These are phyloP conservation scores for Fusarium abutilonis DNA, from an alignment of 2,329 filamentous ascomycete genomes.

Conservation along the genomic window DNA sequence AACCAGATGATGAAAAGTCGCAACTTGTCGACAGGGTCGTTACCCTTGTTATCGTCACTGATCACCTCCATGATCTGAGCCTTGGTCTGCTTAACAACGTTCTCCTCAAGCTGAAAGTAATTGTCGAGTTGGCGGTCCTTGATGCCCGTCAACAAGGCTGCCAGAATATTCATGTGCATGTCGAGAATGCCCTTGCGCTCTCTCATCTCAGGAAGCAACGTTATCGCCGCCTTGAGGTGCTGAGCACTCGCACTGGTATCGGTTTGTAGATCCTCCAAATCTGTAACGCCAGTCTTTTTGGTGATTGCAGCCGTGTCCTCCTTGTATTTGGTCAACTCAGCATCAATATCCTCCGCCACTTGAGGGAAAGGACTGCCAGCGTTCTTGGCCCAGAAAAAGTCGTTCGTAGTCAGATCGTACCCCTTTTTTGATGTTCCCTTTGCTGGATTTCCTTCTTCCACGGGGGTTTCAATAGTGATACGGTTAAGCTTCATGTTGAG, in stretches of 20 bases:
- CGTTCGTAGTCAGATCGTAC: conserved; percentile 88
- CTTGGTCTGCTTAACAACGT: conserved; percentile 90
- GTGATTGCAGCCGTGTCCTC: conserved; percentile 95
- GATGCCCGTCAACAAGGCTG: conserved; percentile 78
- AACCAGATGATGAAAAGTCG: conserved; percentile 97
- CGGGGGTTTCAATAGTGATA: conserved; percentile 87
- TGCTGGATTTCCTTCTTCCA: conserved; percentile 78
- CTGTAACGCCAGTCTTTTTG: conserved; percentile 91
- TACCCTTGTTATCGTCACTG: conserved; percentile 82
- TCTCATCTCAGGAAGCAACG: conserved; percentile 86
- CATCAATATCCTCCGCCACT: conserved; percentile 95
- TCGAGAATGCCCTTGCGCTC: conserved; percentile 93
- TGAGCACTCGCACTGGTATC: conserved; percentile 90
- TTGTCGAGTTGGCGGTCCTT: conserved; percentile 96
- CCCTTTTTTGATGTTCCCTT: conserved; percentile 85
- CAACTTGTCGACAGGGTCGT: conserved; percentile 86
- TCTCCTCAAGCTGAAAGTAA: conserved; percentile 95
- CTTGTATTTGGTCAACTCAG: conserved; percentile 92
- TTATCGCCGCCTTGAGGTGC: conserved; percentile 95
- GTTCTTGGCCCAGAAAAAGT: conserved; percentile 98
- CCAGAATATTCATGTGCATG: conserved; percentile 99
- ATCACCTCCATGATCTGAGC: conserved; percentile 88
- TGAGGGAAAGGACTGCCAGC: conserved; percentile 91
- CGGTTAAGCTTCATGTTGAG: conserved; percentile 77
- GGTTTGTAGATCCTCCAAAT: conserved; percentile 90